Evolutionary conservation across 345 rosid genomes (phyloP).

Genomic region (Anastatica hierochuntica): DNA sequence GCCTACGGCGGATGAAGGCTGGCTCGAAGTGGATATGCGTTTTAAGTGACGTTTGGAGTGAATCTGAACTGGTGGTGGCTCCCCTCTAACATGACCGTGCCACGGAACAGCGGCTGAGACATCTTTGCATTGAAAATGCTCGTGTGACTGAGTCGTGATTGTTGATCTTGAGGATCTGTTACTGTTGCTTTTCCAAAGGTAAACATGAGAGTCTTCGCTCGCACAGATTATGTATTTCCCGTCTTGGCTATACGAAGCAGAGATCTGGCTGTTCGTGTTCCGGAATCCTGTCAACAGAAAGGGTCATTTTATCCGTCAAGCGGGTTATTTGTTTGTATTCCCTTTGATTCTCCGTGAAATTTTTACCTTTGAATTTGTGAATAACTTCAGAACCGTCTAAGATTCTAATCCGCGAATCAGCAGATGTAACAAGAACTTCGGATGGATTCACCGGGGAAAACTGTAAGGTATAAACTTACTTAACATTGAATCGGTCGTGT

Average conservation of each 20-base stretch:
- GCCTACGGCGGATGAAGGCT: constrained; percentile 19
- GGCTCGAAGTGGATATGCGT: constrained; percentile 26
- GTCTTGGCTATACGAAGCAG: constrained; percentile 69
- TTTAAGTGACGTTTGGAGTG: constrained; percentile 53
- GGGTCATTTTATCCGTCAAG: no score
- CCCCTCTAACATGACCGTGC: constrained; percentile 73
- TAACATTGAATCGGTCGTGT: not conserved
- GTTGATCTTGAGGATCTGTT: constrained; percentile 35
- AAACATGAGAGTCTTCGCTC: constrained; percentile 85
- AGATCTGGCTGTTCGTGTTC: constrained; percentile 74
- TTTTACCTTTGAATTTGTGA: constrained; percentile 72
- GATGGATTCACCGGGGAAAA: constrained; percentile 78
- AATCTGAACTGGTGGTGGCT: constrained; percentile 42
- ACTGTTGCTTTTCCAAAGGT: constrained; percentile 56
- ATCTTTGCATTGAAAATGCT: constrained; percentile 66
- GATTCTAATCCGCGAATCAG: constrained; percentile 77
- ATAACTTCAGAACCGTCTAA: constrained; percentile 53
- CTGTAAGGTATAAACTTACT: constrained; percentile 27
- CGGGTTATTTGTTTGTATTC: not conserved
- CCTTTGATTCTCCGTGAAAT: no score
- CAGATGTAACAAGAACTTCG: constrained; percentile 75
- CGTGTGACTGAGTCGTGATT: constrained; percentile 41
- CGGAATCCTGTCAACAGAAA: constrained; percentile 47
- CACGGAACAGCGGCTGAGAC: constrained; percentile 86
- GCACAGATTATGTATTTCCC: constrained; percentile 66